These are phyloP conservation scores for Cercophora sp. DNA, from an alignment of 495 filamentous ascomycete genomes.

Conservation along the genomic window DNA sequence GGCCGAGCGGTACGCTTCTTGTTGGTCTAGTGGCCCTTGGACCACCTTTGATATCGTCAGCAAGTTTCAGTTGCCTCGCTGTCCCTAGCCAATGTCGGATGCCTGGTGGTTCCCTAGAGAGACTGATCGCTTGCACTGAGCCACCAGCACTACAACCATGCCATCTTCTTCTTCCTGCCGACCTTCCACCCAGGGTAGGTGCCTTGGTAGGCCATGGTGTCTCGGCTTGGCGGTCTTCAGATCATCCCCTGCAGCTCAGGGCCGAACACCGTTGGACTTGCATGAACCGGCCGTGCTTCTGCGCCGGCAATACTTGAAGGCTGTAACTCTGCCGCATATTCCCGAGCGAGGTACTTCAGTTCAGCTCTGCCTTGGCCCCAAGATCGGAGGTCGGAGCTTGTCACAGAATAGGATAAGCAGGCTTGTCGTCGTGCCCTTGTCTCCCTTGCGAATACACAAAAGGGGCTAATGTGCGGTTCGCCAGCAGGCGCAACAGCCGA, in stretches of 20 bases:
- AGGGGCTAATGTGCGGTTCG: not conserved
- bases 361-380: too few relatives aligned
- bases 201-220: not conserved
- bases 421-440: not conserved
- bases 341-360: constrained; percentile 12
- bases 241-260: constrained; percentile 7
- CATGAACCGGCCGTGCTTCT: constrained; percentile 14
- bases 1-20: too few relatives aligned
- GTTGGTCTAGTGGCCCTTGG: too few relatives aligned
- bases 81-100: too few relatives aligned
- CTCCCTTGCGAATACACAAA: not conserved
- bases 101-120: too few relatives aligned
- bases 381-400: not conserved
- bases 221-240: constrained; percentile 6
- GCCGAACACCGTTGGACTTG: constrained; percentile 6
- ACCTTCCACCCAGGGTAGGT: not conserved
- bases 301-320: constrained; percentile 3
- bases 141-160: too few relatives aligned
- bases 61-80: too few relatives aligned
- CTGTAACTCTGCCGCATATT: constrained; percentile 15
- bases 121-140: too few relatives aligned
- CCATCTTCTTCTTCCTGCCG: not conserved
- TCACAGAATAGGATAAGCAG: not conserved
- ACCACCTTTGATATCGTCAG: too few relatives aligned
- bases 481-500: not conserved